Evolutionary conservation across 257 asterid species (phyloP), one percentile per base, ranked within the genome.

Genomic region (Linderniella brevidens): DNA sequence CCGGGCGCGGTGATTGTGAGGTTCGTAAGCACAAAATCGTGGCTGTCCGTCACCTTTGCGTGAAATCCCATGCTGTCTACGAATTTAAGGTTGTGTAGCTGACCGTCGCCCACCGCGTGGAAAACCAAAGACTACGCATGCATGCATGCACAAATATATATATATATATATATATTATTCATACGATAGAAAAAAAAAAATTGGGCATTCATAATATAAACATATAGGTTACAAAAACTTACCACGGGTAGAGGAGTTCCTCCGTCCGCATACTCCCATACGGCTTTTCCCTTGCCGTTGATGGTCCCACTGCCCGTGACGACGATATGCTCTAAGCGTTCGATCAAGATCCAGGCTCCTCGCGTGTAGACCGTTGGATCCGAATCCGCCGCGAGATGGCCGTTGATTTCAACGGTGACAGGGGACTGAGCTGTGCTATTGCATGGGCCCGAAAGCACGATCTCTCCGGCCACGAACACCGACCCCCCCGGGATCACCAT

Each of bases 41-140:
- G 7, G 42, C 84, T 63, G 32, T 71, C 72, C 4, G 69, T 57
- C 38, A 84, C 50, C 50, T 73, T 77, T 11, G 59, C 41, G 49
- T 84, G 93, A 54, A 84, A 76, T 0, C 93, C 95, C 80, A 77
- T 84, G 19, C 77, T 58, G 49, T 84, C 70, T 0, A 73, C 41
- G 6, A 80, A 59, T 1, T 35, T 67, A 0, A 84, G 15, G 49
- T 54, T 44, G 44, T 62, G 42, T 19, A 84, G 12, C 1, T 45
- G 41, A 1, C 72, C 50, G 42, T 54, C 19, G 0, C 18, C 20
- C 12, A 63, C 72, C 0, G 36, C 11, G 17, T 59, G 58, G 16
- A 80, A 54, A 12, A 63, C 52, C 0, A 81, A 49, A 54, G 77
- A 54, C 93, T 77, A 64, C 32, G 32, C 72, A 41, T 19, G 11